phyloP scores from a whole-genome alignment of 2,329 filamentous ascomycete genomes.

The Fusarium keratoplasticum region DNA sequence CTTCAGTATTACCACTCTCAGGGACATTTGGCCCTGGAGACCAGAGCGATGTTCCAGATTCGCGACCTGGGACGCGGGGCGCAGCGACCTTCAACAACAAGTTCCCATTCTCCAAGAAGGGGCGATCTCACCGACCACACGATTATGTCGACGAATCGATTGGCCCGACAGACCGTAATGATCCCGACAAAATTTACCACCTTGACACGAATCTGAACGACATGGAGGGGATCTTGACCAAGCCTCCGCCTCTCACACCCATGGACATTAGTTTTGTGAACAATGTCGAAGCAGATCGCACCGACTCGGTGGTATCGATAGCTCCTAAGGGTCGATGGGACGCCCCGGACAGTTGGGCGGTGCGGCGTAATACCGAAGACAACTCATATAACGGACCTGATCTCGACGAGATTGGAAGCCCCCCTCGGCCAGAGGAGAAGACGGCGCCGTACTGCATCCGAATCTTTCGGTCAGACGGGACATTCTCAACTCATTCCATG shows the following conservation, averaged over 20 bases:
- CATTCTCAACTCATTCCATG: constrained; percentile 92
- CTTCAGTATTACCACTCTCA: constrained; percentile 51
- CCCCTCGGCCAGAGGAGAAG: constrained; percentile 79
- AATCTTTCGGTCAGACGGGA: constrained; percentile 92
- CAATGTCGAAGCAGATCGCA: constrained; percentile 57
- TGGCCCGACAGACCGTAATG: constrained; percentile 69
- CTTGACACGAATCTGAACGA: constrained; percentile 90
- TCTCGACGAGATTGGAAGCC: constrained; percentile 74
- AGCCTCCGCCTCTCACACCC: constrained; percentile 76
- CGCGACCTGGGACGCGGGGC: constrained; percentile 46
- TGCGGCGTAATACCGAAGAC: constrained; percentile 79
- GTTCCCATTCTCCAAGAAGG: constrained; percentile 71
- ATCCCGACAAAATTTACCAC: constrained; percentile 73
- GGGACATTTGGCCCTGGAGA: constrained; percentile 45
- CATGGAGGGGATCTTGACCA: constrained; percentile 90
- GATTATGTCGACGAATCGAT: constrained; percentile 70
- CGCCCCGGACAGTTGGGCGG: constrained; percentile 96
- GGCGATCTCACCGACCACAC: constrained; percentile 57
- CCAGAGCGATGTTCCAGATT: constrained; percentile 46
- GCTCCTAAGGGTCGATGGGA: constrained; percentile 78
- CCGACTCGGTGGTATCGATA: constrained; percentile 48
- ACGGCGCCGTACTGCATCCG: constrained; percentile 88
- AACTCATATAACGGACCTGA: constrained; percentile 68
- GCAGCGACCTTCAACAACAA: constrained; percentile 71
- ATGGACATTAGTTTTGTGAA: constrained; percentile 69